These are phyloP conservation scores for Rhodotorula sp. DNA, from an alignment of 1,284 basidiomycete genomes.

Conservation along the genomic window DNA sequence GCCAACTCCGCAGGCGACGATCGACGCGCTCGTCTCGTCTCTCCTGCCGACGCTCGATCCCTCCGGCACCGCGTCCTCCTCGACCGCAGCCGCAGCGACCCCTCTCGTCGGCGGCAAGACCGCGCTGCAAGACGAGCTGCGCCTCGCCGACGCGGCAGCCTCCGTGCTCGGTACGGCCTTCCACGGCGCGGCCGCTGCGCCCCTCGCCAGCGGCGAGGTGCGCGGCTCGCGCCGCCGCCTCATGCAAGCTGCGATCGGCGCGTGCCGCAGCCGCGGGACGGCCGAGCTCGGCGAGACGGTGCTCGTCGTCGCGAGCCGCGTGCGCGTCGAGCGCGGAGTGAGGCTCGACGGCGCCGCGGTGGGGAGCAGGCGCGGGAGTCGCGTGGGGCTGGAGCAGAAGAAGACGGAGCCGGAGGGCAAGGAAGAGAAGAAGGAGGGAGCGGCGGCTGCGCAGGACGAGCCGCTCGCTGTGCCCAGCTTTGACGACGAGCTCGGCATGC, in stretches of 20 bases:
- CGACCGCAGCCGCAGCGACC: neutral
- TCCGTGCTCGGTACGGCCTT: too few species aligned
- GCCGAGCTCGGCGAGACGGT: constrained; percentile 22
- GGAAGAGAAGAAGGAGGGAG: neutral
- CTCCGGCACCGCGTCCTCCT: neutral
- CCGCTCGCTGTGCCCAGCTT: neutral
- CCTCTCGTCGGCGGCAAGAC: neutral
- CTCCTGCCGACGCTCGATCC: constrained; percentile 8
- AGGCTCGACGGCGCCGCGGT: too few species aligned
- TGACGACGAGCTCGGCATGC: constrained; percentile 18
- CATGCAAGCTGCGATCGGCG: constrained; percentile 12
- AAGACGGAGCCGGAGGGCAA: neutral
- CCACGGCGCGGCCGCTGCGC: neutral
- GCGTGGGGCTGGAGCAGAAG: neutral
- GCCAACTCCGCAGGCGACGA: constrained; percentile 7
- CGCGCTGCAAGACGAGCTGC: constrained; percentile 15
- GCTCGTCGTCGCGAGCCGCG: constrained; percentile 24
- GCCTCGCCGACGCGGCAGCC: neutral
- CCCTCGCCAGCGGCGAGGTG: neutral
- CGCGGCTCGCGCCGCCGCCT: neutral
- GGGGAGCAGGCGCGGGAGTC: neutral
- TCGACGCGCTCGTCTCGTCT: constrained; percentile 30
- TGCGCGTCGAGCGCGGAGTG: neutral
- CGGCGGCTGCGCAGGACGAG: neutral
- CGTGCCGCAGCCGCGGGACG: constrained; percentile 2